Percentiles rank a stretch among this genome's conserved stretches.
phyloP scores from a whole-genome alignment of 2,329 filamentous ascomycete species.

The Fusarium brevicatenulatum region DNA sequence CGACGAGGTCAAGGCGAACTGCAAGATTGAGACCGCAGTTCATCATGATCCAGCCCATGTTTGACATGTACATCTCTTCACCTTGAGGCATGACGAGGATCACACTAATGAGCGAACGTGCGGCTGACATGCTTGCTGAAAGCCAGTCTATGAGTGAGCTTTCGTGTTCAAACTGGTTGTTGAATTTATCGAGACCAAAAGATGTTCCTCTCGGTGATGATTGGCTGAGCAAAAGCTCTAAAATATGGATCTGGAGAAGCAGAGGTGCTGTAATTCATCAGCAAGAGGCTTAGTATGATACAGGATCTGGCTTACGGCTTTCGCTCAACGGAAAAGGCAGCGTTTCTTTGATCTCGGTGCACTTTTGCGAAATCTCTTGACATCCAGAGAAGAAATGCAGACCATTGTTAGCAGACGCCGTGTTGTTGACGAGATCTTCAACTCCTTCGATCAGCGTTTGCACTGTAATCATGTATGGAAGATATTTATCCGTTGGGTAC shows the following conservation, averaged over 20 bases:
- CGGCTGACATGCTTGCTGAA: slow-evolving; percentile 45
- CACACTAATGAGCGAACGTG: slow-evolving; percentile 39
- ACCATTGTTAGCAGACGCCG: background rate
- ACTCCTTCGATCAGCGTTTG: slow-evolving; percentile 43
- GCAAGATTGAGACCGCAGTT: slow-evolving; percentile 46
- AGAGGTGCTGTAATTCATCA: slow-evolving; percentile 21
- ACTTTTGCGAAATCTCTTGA: slow-evolving; percentile 15
- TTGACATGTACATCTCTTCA: slow-evolving; percentile 43
- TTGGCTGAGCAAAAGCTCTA: slow-evolving; percentile 46
- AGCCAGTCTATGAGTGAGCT: slow-evolving; percentile 37
- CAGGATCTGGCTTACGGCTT: slow-evolving; percentile 37
- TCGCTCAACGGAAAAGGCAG: slow-evolving; percentile 44
- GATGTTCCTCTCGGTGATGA: slow-evolving; percentile 37
- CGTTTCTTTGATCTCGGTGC: slow-evolving; percentile 28
- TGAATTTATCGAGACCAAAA: slow-evolving; percentile 43
- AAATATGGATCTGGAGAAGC: slow-evolving; percentile 42
- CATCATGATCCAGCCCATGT: slow-evolving; percentile 47
- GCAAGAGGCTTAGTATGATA: rapidly evolving
- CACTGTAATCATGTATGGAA: slow-evolving; percentile 39
- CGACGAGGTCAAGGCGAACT: slow-evolving; percentile 44
- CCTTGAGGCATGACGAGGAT: slow-evolving; percentile 39
- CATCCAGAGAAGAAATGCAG: slow-evolving; percentile 14
- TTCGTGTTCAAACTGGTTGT: slow-evolving; percentile 19
- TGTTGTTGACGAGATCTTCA: slow-evolving; percentile 34
- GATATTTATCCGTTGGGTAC: slow-evolving; percentile 39